Evolutionary conservation across 2,329 filamentous ascomycete species (phyloP).

Genomic region (Aspergillus alliaceus): DNA sequence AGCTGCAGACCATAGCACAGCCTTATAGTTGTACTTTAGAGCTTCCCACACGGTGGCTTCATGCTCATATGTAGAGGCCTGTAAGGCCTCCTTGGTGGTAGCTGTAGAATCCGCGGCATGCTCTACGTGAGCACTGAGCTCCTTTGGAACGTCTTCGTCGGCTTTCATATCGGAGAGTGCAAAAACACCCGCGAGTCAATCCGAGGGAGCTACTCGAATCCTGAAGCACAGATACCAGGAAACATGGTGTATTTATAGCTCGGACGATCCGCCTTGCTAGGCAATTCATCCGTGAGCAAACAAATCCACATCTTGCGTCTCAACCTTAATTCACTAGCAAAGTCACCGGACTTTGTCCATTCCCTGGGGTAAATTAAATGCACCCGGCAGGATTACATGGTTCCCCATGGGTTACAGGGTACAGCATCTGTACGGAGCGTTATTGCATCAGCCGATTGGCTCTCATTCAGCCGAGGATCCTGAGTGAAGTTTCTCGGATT

Average conservation of each 20-base stretch:
- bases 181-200: neutral
- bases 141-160: neutral
- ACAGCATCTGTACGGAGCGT: neutral
- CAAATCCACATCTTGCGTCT: neutral
- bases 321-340: neutral
- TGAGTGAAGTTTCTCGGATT: neutral
- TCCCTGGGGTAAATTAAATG: neutral
- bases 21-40: conserved; percentile 9
- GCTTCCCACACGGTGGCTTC: conserved; percentile 10
- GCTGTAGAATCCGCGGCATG: neutral
- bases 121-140: conserved; percentile 7
- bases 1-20: conserved; percentile 10
- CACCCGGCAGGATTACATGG: neutral
- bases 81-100: conserved; percentile 8
- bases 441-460: neutral
- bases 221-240: neutral
- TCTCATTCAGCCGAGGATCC: neutral
- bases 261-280: no score
- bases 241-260: neutral
- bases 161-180: neutral
- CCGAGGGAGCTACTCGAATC: neutral
- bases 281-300: neutral
- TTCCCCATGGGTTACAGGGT: neutral
- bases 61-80: conserved; percentile 11
- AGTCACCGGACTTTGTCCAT: neutral